phyloP scores from a whole-genome alignment of 108 stramenopile genomes.

The Cyclostephanos tholiformis region DNA sequence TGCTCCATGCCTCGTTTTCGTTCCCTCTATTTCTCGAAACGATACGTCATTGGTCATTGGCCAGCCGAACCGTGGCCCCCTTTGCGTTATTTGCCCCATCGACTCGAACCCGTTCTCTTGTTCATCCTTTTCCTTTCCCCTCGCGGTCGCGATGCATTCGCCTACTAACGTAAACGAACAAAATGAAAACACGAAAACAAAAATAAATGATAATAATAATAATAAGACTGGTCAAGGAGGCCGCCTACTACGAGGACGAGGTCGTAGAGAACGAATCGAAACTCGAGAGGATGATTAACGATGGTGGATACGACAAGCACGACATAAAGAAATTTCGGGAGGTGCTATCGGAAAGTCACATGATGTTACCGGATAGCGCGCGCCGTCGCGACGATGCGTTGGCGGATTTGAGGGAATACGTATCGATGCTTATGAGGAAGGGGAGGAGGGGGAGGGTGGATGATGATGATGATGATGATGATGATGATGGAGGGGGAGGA shows the following conservation, averaged over 20 bases:
- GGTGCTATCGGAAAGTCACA: constrained; percentile 77
- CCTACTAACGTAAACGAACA: no score
- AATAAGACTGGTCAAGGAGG: constrained; percentile 78
- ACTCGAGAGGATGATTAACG: constrained; percentile 70
- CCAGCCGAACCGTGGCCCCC: no score
- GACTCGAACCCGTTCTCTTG: no score
- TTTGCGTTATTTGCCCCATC: no score
- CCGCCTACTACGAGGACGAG: constrained; percentile 73
- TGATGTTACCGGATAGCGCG: constrained; percentile 86
- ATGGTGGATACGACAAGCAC: constrained; percentile 66
- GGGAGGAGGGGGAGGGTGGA: constrained; percentile 13
- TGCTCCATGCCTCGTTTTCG: not conserved
- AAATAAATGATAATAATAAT: no score
- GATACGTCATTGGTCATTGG: no score
- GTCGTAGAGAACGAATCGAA: constrained; percentile 70
- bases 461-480: no score
- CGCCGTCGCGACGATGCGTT: constrained; percentile 59
- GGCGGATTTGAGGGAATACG: constrained; percentile 61
- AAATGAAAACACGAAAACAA: no score
- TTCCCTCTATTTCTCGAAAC: no score
- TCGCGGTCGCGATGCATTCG: no score
- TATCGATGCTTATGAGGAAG: constrained; percentile 38
- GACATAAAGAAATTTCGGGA: constrained; percentile 88
- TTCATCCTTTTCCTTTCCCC: no score
- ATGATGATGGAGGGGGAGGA: no score